These are phyloP conservation scores for Hortiboletus campestris DNA, from an alignment of 768 basidiomycete species.

Conservation along the genomic window DNA sequence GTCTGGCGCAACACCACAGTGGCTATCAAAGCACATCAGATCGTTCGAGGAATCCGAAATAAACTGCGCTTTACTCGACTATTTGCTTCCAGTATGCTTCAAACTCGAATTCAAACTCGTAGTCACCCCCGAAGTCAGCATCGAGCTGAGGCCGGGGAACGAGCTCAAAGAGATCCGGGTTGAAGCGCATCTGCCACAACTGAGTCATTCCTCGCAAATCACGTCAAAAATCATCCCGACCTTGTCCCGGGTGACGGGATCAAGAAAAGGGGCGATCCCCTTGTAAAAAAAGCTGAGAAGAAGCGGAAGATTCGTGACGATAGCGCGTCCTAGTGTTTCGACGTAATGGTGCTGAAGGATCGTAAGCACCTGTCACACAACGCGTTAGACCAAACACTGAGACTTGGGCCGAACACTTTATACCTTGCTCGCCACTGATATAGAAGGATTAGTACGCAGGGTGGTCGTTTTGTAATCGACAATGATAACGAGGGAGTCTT, in stretches of 20 bases:
- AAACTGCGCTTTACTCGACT: constrained; percentile 48
- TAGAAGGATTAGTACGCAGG: constrained; percentile 78
- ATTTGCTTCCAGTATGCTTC: constrained; percentile 79
- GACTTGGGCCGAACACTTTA: not conserved
- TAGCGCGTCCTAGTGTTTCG: constrained; percentile 80
- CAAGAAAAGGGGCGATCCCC: constrained; percentile 81
- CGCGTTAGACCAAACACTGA: not conserved
- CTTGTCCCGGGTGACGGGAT: constrained; percentile 88
- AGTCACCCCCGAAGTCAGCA: constrained; percentile 77
- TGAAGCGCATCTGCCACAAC: constrained; percentile 73
- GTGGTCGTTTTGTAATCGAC: constrained; percentile 87
- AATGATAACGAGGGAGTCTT: constrained; percentile 79
- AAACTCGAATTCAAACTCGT: constrained; percentile 71
- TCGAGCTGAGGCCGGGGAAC: constrained; percentile 75
- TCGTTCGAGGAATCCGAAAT: not conserved
- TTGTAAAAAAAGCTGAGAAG: constrained; percentile 78
- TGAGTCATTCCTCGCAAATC: not conserved
- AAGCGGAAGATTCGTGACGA: constrained; percentile 78
- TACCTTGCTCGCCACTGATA: constrained; percentile 74
- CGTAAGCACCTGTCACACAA: constrained; percentile 51
- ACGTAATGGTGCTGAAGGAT: constrained; percentile 90
- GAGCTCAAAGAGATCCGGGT: constrained; percentile 76
- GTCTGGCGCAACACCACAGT: constrained; percentile 55
- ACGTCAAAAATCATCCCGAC: constrained; percentile 31
- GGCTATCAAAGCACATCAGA: constrained; percentile 34